These are phyloP conservation scores for Gossypium laxum DNA, from an alignment of 441 rosid genomes.

Conservation along the genomic window DNA sequence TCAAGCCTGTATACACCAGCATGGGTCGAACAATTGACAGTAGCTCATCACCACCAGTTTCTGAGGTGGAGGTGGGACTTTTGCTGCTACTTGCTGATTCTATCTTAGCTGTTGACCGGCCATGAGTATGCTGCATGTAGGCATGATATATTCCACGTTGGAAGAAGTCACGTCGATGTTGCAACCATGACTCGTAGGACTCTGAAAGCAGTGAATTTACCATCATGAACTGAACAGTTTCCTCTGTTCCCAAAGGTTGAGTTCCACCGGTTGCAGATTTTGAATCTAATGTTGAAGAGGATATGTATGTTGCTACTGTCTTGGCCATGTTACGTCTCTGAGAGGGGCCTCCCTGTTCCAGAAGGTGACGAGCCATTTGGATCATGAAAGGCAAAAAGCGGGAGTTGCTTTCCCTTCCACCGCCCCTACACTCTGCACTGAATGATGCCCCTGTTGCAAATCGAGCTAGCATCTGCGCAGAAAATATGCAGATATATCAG, in stretches of 20 bases:
- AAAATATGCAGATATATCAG: constrained; percentile 5
- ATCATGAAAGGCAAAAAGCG: constrained; percentile 93
- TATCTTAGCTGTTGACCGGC: constrained; percentile 40
- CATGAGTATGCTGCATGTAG: constrained; percentile 83
- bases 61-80: constrained; percentile 25
- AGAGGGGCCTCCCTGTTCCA: constrained; percentile 82
- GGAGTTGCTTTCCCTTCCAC: constrained; percentile 99
- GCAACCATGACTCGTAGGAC: constrained; percentile 89
- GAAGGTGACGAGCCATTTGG: constrained; percentile 97
- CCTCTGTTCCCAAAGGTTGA: constrained; percentile 66
- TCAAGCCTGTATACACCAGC: constrained; percentile 91
- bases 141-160: constrained; percentile 94
- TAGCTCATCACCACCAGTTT: constrained; percentile 44
- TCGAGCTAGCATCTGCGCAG: constrained; percentile 88
- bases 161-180: constrained; percentile 78
- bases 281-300: constrained; percentile 48
- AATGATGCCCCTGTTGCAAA: constrained; percentile 99
- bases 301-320: constrained; percentile 58
- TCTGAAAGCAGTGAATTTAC: constrained; percentile 90
- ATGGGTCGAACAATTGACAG: constrained; percentile 65
- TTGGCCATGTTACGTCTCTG: constrained; percentile 80
- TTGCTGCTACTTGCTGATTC: constrained; percentile 47
- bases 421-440: constrained; percentile 82
- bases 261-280: constrained; percentile 47
- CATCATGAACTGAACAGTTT: constrained; percentile 98